Evolutionary conservation across 108 stramenopile genomes (phyloP).

Genomic region (Parietichytrium sp.): DNA sequence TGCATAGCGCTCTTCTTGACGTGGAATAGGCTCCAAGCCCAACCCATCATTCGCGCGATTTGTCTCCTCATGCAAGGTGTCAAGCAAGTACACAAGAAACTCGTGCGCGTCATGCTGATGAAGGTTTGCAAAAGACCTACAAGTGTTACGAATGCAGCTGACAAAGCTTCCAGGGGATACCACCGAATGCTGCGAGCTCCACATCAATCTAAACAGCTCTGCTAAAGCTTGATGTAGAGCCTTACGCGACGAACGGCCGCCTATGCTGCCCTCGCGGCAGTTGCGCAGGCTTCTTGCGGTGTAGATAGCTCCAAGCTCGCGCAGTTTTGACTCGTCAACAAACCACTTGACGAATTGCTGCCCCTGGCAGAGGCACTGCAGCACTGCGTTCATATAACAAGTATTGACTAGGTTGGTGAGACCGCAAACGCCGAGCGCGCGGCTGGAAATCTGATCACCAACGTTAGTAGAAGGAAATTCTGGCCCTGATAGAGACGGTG

Average conservation of each 20-base stretch:
- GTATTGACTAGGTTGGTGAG: constrained; percentile 95
- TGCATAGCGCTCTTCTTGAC: too few species aligned
- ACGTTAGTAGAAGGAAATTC: too few species aligned
- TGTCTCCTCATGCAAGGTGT: background rate
- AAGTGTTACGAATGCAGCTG: background rate
- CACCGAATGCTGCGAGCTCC: constrained; percentile 12
- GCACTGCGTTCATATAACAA: constrained; percentile 89
- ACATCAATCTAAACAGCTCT: background rate
- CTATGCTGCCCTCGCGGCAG: too few species aligned
- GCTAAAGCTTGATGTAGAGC: background rate
- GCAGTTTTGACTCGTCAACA: constrained; percentile 45
- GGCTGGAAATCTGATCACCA: background rate
- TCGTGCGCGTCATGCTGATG: constrained; percentile 18
- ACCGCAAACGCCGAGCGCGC: constrained; percentile 73
- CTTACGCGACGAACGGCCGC: too few species aligned
- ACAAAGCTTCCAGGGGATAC: background rate
- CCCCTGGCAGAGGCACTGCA: constrained; percentile 87
- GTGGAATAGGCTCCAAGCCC: too few species aligned
- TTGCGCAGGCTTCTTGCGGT: background rate
- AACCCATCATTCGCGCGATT: too few species aligned
- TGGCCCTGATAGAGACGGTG: background rate
- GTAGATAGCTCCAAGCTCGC: background rate
- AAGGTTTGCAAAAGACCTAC: background rate
- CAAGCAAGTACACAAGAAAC: background rate
- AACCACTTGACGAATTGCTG: constrained; percentile 82